Evolutionary conservation across 1,139 yeast species (phyloP), one percentile per base, ranked within the genome.

Genomic region (Saccharomyces hybrid): DNA sequence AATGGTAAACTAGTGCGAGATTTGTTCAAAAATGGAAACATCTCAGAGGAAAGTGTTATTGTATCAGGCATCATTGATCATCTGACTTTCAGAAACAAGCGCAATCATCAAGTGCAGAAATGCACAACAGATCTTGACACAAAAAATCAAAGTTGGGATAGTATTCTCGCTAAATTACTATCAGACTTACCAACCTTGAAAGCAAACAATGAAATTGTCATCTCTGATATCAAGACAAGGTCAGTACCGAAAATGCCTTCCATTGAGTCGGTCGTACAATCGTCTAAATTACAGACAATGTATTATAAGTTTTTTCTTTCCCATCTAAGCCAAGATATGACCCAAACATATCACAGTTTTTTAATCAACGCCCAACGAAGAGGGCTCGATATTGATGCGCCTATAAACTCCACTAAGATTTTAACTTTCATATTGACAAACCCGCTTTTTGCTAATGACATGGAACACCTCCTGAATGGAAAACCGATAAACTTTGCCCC

Each of bases 51-150:
- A 68, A 47, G 71, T 79, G 1, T 13, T 6, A 66, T 83, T 23
- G 73, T 84, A 4, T 82, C 87, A 63, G 91, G 90, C 1, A 71
- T 85, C 1, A 76, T 84, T 25, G 93, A 85, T 65, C 76, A 77
- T 54, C 60, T 85, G 54, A 62, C 55, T 29, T 58, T 50, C 5
- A 14, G 44, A 14, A 41, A 42, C 65, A 55, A 62, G 65, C 25
- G 73, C 69, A 1, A 61, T 73, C 25, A 57, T 62, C 26, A 56
- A 61, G 14, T 51, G 53, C 46, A 46, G 53, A 48, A 59, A 54
- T 7, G 75, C 71, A 50, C 55, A 75, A 31, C 49, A 63, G 1
- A 48, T 50, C 4, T 68, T 71, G 50, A 53, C 72, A 2, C 55
- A 56, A 3, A 56, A 61, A 1, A 55, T 64, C 28, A 8, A 16